These are phyloP conservation scores for Neofusicoccum cordaticola DNA, from an alignment of 2,329 filamentous ascomycete genomes.

Conservation along the genomic window DNA sequence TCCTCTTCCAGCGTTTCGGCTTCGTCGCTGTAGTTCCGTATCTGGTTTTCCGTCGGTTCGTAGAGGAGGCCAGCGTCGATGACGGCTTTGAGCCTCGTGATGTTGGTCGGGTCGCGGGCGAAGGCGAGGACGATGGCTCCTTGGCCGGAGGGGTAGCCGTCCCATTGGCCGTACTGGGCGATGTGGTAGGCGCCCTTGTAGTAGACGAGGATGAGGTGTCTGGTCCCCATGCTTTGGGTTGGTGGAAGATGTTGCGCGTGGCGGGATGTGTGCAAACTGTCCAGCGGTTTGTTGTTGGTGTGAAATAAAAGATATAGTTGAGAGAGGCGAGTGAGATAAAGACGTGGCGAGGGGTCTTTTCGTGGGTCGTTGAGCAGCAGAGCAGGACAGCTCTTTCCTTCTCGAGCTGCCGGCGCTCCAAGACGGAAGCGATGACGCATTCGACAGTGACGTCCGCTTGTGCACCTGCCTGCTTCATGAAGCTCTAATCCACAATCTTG, in stretches of 20 bases:
- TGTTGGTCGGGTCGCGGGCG: conserved; percentile 22
- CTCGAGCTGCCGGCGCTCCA: too few relatives aligned
- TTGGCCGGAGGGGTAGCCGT: conserved; percentile 27
- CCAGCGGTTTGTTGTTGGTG: neutral
- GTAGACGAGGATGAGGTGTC: conserved; percentile 23
- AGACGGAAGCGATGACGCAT: too few relatives aligned
- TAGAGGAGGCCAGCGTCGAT: conserved; percentile 20
- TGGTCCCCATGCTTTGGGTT: conserved; percentile 19
- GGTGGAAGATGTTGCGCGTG: too few relatives aligned
- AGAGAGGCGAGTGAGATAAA: neutral
- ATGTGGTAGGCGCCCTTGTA: conserved; percentile 23
- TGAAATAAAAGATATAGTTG: neutral
- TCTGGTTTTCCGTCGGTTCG: conserved; percentile 14
- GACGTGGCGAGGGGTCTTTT: too few relatives aligned
- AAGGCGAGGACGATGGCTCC: conserved; percentile 25
- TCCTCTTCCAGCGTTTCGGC: neutral
- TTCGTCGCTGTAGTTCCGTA: neutral
- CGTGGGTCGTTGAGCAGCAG: too few relatives aligned
- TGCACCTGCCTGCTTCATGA: too few relatives aligned
- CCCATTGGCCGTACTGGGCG: conserved; percentile 29
- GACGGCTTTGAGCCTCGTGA: conserved; percentile 23
- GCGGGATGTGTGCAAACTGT: neutral
- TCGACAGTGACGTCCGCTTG: too few relatives aligned
- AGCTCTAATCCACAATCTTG: too few relatives aligned
- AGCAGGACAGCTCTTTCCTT: too few relatives aligned